Percentiles rank a stretch among this genome's conserved stretches.
Conservation (phyloP, 768 basidiomycete genomes). For the Nidularia sp. region DNA sequence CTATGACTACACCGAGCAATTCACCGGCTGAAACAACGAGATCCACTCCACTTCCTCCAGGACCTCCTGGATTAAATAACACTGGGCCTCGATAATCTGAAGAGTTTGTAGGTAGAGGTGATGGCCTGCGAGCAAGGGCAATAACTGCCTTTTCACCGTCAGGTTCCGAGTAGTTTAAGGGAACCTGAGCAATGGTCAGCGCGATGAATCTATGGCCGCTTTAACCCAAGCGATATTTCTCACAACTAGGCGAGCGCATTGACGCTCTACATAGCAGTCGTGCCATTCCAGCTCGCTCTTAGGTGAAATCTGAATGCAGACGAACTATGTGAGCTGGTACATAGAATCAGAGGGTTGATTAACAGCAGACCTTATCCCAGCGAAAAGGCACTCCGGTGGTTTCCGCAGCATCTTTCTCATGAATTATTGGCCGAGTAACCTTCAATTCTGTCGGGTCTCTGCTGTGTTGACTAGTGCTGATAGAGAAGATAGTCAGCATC, state of each 20-base stretch:
- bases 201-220: slow-evolving; percentile 7
- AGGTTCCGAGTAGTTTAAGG: slow-evolving; percentile 40
- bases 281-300: slow-evolving; percentile 14
- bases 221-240: not conserved
- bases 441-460: too few species aligned
- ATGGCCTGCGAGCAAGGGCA: slow-evolving; percentile 36
- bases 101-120: slow-evolving; percentile 18
- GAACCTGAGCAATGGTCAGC: slow-evolving; percentile 29
- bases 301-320: slow-evolving; percentile 6
- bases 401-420: too few species aligned
- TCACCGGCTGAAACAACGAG: slow-evolving; percentile 15
- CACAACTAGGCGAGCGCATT: slow-evolving; percentile 29
- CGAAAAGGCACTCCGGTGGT: too few species aligned
- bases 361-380: too few species aligned
- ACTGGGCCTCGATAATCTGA: slow-evolving; percentile 37
- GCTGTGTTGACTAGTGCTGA: too few species aligned
- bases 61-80: slow-evolving; percentile 44
- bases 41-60: slow-evolving; percentile 39
- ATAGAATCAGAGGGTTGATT: too few species aligned
- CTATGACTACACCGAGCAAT: slow-evolving; percentile 24
- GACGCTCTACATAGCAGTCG: slow-evolving; percentile 14
- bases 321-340: slow-evolving; percentile 7
- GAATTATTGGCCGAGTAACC: too few species aligned
- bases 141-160: slow-evolving; percentile 30
- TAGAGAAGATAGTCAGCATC: too few species aligned